Evolutionary conservation across 495 filamentous ascomycete species (phyloP), one percentile per base, ranked within the genome.

Genomic region (Lepidopterella palustris): DNA sequence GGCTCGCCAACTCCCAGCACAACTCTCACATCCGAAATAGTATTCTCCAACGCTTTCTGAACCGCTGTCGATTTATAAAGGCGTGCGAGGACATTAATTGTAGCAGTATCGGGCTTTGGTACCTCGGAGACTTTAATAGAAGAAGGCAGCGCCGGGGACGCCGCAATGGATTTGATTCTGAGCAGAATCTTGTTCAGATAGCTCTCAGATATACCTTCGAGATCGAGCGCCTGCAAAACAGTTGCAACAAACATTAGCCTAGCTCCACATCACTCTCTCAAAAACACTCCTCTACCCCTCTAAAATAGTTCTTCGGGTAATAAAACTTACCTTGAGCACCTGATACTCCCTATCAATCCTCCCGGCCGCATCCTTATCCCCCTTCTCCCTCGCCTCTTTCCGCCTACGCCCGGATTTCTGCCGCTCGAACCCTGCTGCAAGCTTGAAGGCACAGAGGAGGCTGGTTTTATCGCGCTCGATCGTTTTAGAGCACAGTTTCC

Each of bases 381-480:
- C 60, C n/a, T 79, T 76, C 21, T 71, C 53, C 63, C 77, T 80
- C 1, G 85, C 83, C 26, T 83, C 83, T 71, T 87, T 91, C 23
- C 87, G 76, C 32, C 90, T 76, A 54, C 90, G 85, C 28, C 87
- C 84, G 45, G 91, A 78, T 58, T 95, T 96, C 73, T 96, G 92
- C 62, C 90, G 79, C 74, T 96, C 92, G 71, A 92, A 92, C 15
- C 88, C 89, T 58, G 90, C 90, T 25, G 87, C 88, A 0, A 82
- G 76, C 71, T 93, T 95, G 35, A 96, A 76, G 0, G 83, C 87
- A 21, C 83, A 79, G 47, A 79, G 78, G 8, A 96, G 77, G 21
- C 81, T 70, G 55, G 80, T 81, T 29, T 82, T 79, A 60, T 80
- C 80, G 54, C 82, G 76, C 10, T 78, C 70, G 60, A 90, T 76